phyloP scores from a whole-genome alignment of 371 early-diverging fungal species.

The Chytridiales sp. region DNA sequence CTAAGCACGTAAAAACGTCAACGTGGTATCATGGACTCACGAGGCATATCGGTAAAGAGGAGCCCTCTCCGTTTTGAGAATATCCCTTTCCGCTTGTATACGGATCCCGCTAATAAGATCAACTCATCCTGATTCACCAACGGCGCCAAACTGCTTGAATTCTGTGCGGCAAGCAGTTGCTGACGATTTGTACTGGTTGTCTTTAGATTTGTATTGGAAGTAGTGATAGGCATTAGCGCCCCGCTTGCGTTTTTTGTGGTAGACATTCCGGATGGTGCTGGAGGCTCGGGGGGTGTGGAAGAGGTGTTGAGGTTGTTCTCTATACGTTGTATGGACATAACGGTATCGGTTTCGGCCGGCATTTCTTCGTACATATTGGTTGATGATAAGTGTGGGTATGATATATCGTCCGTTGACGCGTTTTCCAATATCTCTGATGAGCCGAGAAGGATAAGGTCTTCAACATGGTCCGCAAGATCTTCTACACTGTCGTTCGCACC shows the following conservation, averaged over 20 bases:
- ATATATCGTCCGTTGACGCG: background rate
- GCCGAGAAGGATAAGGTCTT: slow-evolving; percentile 2
- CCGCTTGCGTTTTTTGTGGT: slow-evolving; percentile 2
- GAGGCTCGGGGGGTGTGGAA: background rate
- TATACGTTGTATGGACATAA: background rate
- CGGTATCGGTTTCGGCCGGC: background rate
- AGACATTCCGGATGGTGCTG: slow-evolving; percentile 18
- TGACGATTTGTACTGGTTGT: slow-evolving; percentile 9
- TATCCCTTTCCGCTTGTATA: slow-evolving; percentile 54
- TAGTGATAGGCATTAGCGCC: background rate
- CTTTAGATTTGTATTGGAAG: slow-evolving; percentile 6
- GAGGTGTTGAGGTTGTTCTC: background rate
- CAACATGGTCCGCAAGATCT: background rate
- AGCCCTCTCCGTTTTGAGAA: slow-evolving; percentile 58
- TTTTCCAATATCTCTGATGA: background rate
- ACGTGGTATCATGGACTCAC: slow-evolving; percentile 38
- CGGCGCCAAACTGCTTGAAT: slow-evolving; percentile 21
- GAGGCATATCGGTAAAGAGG: slow-evolving; percentile 68
- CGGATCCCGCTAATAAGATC: slow-evolving; percentile 59
- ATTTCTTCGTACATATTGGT: background rate
- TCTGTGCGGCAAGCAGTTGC: slow-evolving; percentile 9
- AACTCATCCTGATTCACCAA: slow-evolving; percentile 62
- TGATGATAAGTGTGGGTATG: too few species aligned
- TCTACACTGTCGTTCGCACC: background rate
- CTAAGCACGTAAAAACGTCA: background rate